Percentiles rank a stretch among this genome's conserved stretches.
Evolutionary conservation across 768 basidiomycete species (phyloP).

Genomic region (Cystofilobasidium macerans): DNA sequence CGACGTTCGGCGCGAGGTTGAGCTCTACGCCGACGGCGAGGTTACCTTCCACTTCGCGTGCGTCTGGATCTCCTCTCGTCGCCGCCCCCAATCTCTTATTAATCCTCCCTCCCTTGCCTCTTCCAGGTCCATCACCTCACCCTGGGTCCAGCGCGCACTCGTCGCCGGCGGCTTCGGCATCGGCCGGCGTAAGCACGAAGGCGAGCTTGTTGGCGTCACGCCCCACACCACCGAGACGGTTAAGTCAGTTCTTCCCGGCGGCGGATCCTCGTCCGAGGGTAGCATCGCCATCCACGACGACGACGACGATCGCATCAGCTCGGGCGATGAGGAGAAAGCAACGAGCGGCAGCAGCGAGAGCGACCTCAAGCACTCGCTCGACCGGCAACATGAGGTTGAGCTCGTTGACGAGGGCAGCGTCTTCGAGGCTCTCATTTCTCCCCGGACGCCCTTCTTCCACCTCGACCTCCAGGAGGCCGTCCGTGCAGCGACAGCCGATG

Average conservation of each 20-base stretch:
- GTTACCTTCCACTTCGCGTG: slow-evolving; percentile 81
- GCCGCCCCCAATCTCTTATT: background rate
- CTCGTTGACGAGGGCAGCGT: slow-evolving; percentile 8
- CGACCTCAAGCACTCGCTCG: background rate
- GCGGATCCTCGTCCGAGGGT: slow-evolving; percentile 1
- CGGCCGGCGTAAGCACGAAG: slow-evolving; percentile 42
- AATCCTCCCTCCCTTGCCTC: background rate
- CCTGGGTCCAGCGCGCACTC: slow-evolving; percentile 21
- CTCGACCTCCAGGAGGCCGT: slow-evolving; percentile 68
- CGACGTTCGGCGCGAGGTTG: slow-evolving; percentile 76
- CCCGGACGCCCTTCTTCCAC: slow-evolving; percentile 57
- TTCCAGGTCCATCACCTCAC: slow-evolving; percentile 7
- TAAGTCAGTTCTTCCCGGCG: slow-evolving; percentile 33
- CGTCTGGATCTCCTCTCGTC: background rate
- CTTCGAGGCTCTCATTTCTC: slow-evolving; percentile 30
- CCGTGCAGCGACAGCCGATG: slow-evolving; percentile 44
- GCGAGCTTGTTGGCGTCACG: slow-evolving; percentile 30
- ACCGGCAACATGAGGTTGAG: background rate
- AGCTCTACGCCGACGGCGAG: slow-evolving; percentile 67
- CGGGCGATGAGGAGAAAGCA: background rate
- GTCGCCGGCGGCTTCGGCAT: slow-evolving; percentile 82
- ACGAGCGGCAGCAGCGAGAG: background rate
- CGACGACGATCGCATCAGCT: background rate
- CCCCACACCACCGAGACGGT: slow-evolving; percentile 37
- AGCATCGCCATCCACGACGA: slow-evolving; percentile 3